These are phyloP conservation scores for Fistulinella prunicolor DNA, from an alignment of 768 basidiomycete species.

Conservation along the genomic window DNA sequence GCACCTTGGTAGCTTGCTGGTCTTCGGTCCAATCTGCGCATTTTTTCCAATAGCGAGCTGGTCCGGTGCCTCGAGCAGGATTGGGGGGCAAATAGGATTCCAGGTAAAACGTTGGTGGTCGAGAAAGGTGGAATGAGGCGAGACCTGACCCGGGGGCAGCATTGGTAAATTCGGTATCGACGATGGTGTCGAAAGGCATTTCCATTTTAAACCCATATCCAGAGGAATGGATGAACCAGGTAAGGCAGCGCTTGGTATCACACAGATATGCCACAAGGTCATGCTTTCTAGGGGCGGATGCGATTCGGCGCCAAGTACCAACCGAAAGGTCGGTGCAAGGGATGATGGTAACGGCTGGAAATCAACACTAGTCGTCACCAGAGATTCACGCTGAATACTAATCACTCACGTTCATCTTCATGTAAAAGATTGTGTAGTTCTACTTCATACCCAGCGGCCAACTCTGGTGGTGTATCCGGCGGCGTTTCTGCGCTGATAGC, in stretches of 20 bases:
- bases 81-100: conserved; percentile 42
- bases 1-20: conserved; percentile 59
- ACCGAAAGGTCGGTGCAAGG: conserved; percentile 73
- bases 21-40: conserved; percentile 79
- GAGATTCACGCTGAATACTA: background rate
- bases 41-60: conserved; percentile 52
- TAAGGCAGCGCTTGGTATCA: conserved; percentile 60
- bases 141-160: conserved; percentile 53
- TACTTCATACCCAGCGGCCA: conserved; percentile 50
- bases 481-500: conserved; percentile 36
- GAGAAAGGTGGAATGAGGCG: conserved; percentile 62
- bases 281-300: conserved; percentile 48
- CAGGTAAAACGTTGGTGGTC: conserved; percentile 66
- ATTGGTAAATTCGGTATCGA: conserved; percentile 54
- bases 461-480: conserved; percentile 50
- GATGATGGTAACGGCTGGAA: conserved; percentile 66
- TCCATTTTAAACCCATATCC: conserved; percentile 86
- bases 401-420: conserved; percentile 68
- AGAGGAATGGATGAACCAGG: conserved; percentile 75
- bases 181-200: conserved; percentile 63
- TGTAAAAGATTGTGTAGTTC: conserved; percentile 67
- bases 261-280: conserved; percentile 78
- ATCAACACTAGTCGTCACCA: conserved; percentile 1
- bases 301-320: conserved; percentile 76
- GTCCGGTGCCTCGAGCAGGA: conserved; percentile 27